phyloP scores from a whole-genome alignment of 495 filamentous ascomycete genomes.

The Xylaria acuta region DNA sequence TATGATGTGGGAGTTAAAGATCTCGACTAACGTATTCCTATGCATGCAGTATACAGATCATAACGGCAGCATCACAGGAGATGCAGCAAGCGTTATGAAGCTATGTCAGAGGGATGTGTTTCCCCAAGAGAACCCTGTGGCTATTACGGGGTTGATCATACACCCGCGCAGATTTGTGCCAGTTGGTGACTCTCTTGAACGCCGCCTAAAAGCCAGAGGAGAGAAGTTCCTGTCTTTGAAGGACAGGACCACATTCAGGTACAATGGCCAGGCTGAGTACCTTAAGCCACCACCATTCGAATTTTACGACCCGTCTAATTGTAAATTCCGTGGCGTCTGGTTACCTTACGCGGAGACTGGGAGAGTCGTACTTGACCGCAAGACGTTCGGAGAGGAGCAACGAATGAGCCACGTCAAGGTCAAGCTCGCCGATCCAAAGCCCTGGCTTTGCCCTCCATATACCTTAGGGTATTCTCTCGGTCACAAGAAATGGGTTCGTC shows the following conservation, averaged over 20 bases:
- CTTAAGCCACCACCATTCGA: slow-evolving; percentile 36
- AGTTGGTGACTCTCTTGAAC: slow-evolving; percentile 33
- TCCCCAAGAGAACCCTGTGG: slow-evolving; percentile 32
- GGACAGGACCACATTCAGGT: slow-evolving; percentile 31
- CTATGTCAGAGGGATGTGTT: slow-evolving; percentile 33
- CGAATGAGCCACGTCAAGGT: slow-evolving; percentile 48
- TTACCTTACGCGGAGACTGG: slow-evolving; percentile 38
- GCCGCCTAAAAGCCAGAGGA: slow-evolving; percentile 28
- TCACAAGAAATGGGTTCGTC: slow-evolving; percentile 84
- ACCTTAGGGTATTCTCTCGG: slow-evolving; percentile 81
- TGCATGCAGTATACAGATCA: slow-evolving; percentile 7
- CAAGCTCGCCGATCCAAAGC: slow-evolving; percentile 48
- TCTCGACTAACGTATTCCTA: too few relatives aligned
- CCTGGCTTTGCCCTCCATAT: slow-evolving; percentile 56
- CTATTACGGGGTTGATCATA: slow-evolving; percentile 32
- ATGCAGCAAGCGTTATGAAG: slow-evolving; percentile 19
- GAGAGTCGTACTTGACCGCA: slow-evolving; percentile 36
- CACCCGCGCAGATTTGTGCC: slow-evolving; percentile 33
- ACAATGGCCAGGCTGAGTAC: slow-evolving; percentile 36
- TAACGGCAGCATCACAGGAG: slow-evolving; percentile 29
- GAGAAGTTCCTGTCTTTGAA: slow-evolving; percentile 33
- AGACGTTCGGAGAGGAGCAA: slow-evolving; percentile 42
- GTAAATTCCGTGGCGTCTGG: slow-evolving; percentile 37
- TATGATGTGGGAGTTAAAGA: too few relatives aligned
- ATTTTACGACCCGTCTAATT: slow-evolving; percentile 31